Percentiles rank a stretch among this genome's conserved stretches.
These are phyloP conservation scores for Picea abies DNA, from an alignment of 83 land plant species.

Conservation along the genomic window DNA sequence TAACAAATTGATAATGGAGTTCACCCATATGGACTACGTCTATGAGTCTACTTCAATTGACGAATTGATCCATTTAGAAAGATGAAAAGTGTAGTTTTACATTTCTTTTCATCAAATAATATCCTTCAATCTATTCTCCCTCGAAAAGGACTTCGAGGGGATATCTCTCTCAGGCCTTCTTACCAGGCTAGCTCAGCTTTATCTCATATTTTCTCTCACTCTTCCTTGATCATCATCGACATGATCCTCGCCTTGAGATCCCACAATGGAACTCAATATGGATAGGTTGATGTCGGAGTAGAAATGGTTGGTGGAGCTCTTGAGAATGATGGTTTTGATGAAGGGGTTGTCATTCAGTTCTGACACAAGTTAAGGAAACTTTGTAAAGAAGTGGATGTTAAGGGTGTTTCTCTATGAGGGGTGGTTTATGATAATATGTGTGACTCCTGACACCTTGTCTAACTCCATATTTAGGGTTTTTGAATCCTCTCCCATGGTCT, in stretches of 20 bases:
- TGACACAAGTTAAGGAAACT: conserved; percentile 71
- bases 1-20: no score
- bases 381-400: conserved; percentile 52
- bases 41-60: no score
- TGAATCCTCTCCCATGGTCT: conserved; percentile 16
- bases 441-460: conserved; percentile 37
- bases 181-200: no score
- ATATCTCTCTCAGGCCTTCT: no score
- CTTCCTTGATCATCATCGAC: conserved; percentile 20
- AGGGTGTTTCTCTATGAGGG: conserved; percentile 84
- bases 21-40: no score
- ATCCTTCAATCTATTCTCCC: no score
- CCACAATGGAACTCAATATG: conserved; percentile 18
- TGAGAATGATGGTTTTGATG: conserved; percentile 66
- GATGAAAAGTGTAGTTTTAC: no score
- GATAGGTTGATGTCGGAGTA: conserved; percentile 90
- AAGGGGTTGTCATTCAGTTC: conserved; percentile 69
- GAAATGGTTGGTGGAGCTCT: conserved; percentile 67
- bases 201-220: no score
- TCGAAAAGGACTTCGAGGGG: no score
- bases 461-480: conserved; percentile 21
- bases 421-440: conserved; percentile 63
- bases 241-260: not conserved
- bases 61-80: no score
- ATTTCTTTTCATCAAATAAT: no score